phyloP scores from a whole-genome alignment of 2,329 filamentous ascomycete species.

The Aspergillus piperis region DNA sequence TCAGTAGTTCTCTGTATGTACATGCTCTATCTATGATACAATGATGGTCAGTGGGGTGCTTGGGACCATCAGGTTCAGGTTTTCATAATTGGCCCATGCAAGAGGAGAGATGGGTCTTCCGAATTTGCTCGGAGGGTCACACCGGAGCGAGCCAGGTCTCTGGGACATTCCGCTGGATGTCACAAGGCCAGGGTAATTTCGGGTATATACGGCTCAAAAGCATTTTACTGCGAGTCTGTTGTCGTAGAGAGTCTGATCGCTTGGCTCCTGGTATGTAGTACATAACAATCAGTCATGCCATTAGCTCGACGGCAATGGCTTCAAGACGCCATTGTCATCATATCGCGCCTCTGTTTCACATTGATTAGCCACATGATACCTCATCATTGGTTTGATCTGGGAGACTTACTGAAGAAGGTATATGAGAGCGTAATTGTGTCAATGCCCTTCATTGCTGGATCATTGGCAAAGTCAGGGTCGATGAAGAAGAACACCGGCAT shows the following conservation, averaged over 20 bases:
- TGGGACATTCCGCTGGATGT: not conserved
- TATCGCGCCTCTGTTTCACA: slow-evolving; percentile 70
- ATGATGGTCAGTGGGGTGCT: not conserved
- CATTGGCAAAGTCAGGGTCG: slow-evolving; percentile 89
- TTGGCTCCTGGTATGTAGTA: not conserved
- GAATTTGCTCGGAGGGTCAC: not conserved
- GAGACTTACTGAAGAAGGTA: slow-evolving; percentile 88
- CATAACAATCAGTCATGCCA: not conserved
- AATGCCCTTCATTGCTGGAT: slow-evolving; percentile 88
- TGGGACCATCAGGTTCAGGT: not conserved
- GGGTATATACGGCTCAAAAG: not conserved
- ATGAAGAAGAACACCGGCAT: slow-evolving; percentile 99
- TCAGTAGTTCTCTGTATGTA: slow-evolving; percentile 3
- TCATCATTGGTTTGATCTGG: not conserved
- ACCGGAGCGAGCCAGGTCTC: not conserved
- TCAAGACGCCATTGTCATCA: slow-evolving; percentile 74
- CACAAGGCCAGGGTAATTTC: not conserved
- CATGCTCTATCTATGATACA: slow-evolving; percentile 12
- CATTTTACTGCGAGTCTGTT: not conserved
- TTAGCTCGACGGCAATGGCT: slow-evolving; percentile 49
- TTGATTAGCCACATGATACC: slow-evolving; percentile 38
- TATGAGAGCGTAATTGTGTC: slow-evolving; percentile 96
- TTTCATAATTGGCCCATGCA: not conserved
- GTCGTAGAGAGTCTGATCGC: not conserved
- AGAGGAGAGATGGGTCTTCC: not conserved